These are phyloP conservation scores for Debaryomycetaceae sp. DNA, from an alignment of 1,139 yeast species.

Conservation along the genomic window DNA sequence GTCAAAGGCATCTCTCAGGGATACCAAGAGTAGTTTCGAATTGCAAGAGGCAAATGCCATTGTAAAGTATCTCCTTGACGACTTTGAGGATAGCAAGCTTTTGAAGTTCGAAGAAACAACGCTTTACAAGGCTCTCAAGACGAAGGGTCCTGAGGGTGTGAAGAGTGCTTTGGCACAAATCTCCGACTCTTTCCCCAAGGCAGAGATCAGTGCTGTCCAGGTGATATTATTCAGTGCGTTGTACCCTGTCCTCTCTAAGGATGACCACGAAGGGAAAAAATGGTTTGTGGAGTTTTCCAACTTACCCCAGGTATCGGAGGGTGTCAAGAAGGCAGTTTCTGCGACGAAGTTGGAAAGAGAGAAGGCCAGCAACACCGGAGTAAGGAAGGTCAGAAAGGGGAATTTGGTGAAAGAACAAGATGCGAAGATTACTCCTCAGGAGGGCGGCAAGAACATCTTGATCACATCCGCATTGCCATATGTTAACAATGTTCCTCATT, in stretches of 20 bases:
- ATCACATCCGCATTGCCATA: slow-evolving; percentile 96
- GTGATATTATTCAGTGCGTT: slow-evolving; percentile 45
- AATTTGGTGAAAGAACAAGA: slow-evolving; percentile 34
- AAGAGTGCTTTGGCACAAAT: slow-evolving; percentile 7
- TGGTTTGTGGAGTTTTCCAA: slow-evolving; percentile 46
- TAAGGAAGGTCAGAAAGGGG: slow-evolving; percentile 41
- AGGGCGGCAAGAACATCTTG: slow-evolving; percentile 72
- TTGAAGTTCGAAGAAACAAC: slow-evolving; percentile 28
- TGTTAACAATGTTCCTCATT: slow-evolving; percentile 96
- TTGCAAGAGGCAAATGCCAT: slow-evolving; percentile 81
- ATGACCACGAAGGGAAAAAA: slow-evolving; percentile 7
- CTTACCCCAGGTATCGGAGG: slow-evolving; percentile 33
- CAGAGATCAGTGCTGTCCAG: slow-evolving; percentile 34
- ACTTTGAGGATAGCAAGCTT: slow-evolving; percentile 30
- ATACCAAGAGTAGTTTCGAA: slow-evolving; percentile 39
- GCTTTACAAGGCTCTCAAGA: slow-evolving; percentile 29
- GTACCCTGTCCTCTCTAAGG: slow-evolving; percentile 30
- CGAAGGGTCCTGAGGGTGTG: slow-evolving; percentile 22
- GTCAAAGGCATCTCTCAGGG: slow-evolving; percentile 30
- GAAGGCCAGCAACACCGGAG: slow-evolving; percentile 58
- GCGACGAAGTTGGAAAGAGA: slow-evolving; percentile 42
- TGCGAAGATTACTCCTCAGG: slow-evolving; percentile 50
- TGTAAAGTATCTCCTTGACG: slow-evolving; percentile 61
- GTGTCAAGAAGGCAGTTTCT: slow-evolving; percentile 34
- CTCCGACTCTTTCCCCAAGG: slow-evolving; percentile 13